Percentiles rank a stretch among this genome's conserved stretches.
Evolutionary conservation across 345 rosid species (phyloP).

Genomic region (Abelmoschus esculentus): DNA sequence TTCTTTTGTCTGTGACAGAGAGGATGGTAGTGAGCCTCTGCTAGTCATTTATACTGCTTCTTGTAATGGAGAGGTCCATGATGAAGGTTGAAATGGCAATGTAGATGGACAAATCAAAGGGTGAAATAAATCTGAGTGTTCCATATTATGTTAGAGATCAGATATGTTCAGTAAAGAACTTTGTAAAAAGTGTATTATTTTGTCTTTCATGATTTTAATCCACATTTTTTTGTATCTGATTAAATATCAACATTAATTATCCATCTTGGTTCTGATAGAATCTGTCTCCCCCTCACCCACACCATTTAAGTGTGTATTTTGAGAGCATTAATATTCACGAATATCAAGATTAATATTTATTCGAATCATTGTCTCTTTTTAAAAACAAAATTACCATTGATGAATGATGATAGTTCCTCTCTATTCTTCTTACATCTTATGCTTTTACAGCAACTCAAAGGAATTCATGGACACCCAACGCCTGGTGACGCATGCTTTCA

Average conservation of each 20-base stretch:
- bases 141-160: neutral
- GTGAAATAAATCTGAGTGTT: neutral
- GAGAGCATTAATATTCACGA: no score
- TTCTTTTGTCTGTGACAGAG: neutral
- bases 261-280: neutral
- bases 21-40: neutral
- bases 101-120: neutral
- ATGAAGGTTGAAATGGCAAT: neutral
- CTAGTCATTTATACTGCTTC: neutral
- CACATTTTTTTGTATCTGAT: neutral
- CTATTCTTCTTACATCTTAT: neutral
- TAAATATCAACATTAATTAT: neutral
- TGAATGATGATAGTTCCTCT: constrained; percentile 2
- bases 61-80: neutral
- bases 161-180: neutral
- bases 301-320: no score
- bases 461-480: constrained; percentile 30
- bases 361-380: no score
- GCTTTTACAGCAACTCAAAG: constrained; percentile 32
- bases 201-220: neutral
- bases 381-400: no score
- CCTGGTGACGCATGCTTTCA: constrained; percentile 40
- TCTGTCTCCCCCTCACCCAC: no score
- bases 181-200: neutral
- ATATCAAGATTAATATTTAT: no score